A percentile compares a stretch with the other conserved stretches of the same genome.
These are phyloP conservation scores for Perilla frutescens DNA, from an alignment of 257 asterid species.

Conservation along the genomic window DNA sequence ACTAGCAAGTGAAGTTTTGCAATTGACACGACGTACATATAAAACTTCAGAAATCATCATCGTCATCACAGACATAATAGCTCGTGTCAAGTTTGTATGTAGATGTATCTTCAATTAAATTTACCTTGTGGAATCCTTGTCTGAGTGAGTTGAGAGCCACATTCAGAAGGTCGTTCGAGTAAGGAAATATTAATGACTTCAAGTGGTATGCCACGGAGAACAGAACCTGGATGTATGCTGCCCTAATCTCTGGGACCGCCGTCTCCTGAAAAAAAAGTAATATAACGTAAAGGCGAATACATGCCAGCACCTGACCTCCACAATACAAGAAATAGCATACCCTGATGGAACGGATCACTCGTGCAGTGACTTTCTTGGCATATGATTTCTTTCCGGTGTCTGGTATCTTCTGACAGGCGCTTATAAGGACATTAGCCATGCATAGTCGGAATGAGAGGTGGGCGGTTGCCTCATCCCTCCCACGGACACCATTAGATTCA, in stretches of 20 bases:
- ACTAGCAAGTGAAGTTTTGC: too few species aligned
- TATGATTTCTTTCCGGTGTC: conserved; percentile 60
- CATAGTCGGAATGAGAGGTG: conserved; percentile 70
- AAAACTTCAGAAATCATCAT: too few species aligned
- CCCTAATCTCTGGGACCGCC: conserved; percentile 59
- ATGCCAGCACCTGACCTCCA: conserved; percentile 2
- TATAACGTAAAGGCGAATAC: background rate
- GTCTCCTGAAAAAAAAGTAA: conserved; percentile 49
- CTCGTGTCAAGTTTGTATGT: background rate
- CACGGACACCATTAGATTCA: conserved; percentile 39
- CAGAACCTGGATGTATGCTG: conserved; percentile 82
- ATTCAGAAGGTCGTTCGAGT: conserved; percentile 58
- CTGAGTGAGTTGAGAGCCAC: conserved; percentile 65
- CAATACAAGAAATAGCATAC: conserved; percentile 35
- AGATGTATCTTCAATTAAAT: background rate
- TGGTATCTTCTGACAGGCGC: conserved; percentile 81
- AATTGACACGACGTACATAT: too few species aligned
- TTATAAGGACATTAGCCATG: conserved; percentile 91
- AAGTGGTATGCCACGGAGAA: conserved; percentile 74
- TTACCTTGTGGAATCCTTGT: conserved; percentile 74
- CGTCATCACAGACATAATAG: too few species aligned
- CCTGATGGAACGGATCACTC: conserved; percentile 50
- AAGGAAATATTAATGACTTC: conserved; percentile 64
- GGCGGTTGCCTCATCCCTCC: conserved; percentile 32
- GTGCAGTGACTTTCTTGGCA: conserved; percentile 59